These are phyloP conservation scores for Paraconiothyrium brasiliense DNA, from an alignment of 2,329 filamentous ascomycete species.

Conservation along the genomic window DNA sequence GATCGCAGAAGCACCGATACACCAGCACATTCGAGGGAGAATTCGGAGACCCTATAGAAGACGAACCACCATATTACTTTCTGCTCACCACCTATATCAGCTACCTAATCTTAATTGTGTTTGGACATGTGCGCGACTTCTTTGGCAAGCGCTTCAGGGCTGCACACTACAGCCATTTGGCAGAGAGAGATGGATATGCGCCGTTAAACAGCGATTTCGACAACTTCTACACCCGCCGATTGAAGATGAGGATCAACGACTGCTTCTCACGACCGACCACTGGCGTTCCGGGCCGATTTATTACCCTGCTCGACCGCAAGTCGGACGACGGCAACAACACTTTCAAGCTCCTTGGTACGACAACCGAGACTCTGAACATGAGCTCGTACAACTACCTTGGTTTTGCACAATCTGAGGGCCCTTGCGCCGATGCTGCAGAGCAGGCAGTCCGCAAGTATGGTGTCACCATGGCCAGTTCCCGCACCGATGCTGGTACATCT, in stretches of 20 bases:
- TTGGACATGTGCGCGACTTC: constrained; percentile 95
- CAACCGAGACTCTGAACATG: constrained; percentile 96
- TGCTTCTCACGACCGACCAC: constrained; percentile 93
- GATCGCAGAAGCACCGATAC: constrained; percentile 83
- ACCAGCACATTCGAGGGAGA: constrained; percentile 86
- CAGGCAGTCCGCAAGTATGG: constrained; percentile 86
- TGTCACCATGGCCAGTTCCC: constrained; percentile 81
- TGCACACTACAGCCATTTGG: constrained; percentile 85
- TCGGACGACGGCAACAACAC: constrained; percentile 91
- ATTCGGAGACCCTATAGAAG: constrained; percentile 84
- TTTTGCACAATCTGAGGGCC: constrained; percentile 96
- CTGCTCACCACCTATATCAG: constrained; percentile 98
- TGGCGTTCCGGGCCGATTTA: constrained; percentile 91
- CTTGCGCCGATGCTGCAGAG: constrained; percentile 93
- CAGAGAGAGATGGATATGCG: constrained; percentile 86
- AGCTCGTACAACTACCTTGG: constrained; percentile 99
- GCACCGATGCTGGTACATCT: constrained; percentile 84
- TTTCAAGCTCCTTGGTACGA: constrained; percentile 88
- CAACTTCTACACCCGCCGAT: constrained; percentile 92
- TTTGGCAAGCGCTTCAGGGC: constrained; percentile 95
- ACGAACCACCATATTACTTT: constrained; percentile 96
- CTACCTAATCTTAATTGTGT: constrained; percentile 93
- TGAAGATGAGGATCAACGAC: constrained; percentile 96
- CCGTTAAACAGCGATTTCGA: constrained; percentile 98
- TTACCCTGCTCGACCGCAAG: constrained; percentile 89